Percentiles rank a stretch among this genome's conserved stretches.
These are phyloP conservation scores for Termitomyces bulborhizus DNA, from an alignment of 768 basidiomycete genomes.

Conservation along the genomic window DNA sequence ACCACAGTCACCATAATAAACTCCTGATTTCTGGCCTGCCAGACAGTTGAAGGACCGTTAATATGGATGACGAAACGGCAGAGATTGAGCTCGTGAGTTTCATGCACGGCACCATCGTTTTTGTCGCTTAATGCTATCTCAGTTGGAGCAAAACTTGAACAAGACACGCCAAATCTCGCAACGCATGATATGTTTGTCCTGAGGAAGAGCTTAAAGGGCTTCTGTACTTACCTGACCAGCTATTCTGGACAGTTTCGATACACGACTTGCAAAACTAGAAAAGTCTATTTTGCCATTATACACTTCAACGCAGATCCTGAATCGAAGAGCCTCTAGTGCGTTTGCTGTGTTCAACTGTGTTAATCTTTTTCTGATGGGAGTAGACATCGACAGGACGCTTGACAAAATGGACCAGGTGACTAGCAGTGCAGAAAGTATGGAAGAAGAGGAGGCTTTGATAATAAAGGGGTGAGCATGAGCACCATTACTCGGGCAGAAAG, in stretches of 20 bases:
- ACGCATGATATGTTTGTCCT: conserved; percentile 71
- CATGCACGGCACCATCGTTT: not conserved
- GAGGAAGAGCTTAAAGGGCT: not conserved
- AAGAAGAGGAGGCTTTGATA: conserved; percentile 73
- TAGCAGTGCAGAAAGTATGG: conserved; percentile 68
- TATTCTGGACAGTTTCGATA: conserved; percentile 80
- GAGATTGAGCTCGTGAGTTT: conserved; percentile 62
- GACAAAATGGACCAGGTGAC: conserved; percentile 75
- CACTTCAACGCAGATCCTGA: conserved; percentile 68
- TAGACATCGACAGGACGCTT: conserved; percentile 79
- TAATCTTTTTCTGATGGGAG: not conserved
- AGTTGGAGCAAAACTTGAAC: conserved; percentile 85
- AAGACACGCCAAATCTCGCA: conserved; percentile 83
- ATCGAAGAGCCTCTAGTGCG: conserved; percentile 67
- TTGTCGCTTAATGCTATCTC: not conserved
- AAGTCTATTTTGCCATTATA: conserved; percentile 85
- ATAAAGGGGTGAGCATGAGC: conserved; percentile 55
- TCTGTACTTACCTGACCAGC: conserved; percentile 42
- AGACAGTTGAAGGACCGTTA: not conserved
- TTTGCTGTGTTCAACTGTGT: conserved; percentile 6
- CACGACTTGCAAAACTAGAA: conserved; percentile 74
- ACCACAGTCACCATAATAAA: not conserved
- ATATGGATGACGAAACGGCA: conserved; percentile 60
- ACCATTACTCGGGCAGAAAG: not conserved
- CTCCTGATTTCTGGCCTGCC: not conserved